Evolutionary conservation across 148 eudicot species (phyloP).

Genomic region (Chenopodium suecicum): DNA sequence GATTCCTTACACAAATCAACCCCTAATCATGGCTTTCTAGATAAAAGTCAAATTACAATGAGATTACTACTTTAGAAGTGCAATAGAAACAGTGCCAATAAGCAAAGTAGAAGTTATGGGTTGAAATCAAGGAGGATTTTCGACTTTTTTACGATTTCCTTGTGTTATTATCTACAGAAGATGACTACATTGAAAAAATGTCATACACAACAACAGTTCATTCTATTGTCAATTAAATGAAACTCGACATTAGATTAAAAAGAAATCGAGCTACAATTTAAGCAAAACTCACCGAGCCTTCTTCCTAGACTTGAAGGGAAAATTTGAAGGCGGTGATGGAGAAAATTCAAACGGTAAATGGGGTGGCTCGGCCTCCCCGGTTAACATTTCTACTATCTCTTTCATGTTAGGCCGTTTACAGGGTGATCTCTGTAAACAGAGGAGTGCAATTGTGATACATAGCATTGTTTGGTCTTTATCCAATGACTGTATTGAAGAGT

Average conservation of each 20-base stretch:
- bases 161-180: conserved; percentile 33
- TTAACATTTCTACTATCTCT: conserved; percentile 80
- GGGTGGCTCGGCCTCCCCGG: conserved; percentile 73
- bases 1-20: conserved; percentile 44
- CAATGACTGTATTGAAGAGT: conserved; percentile 48
- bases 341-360: conserved; percentile 93
- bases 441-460: conserved; percentile 81
- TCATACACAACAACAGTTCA: conserved; percentile 30
- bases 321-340: conserved; percentile 87
- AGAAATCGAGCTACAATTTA: conserved; percentile 4
- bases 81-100: conserved; percentile 1
- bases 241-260: conserved; percentile 21
- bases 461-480: conserved; percentile 67
- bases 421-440: conserved; percentile 79
- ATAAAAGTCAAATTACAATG: conserved; percentile 17
- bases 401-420: conserved; percentile 74
- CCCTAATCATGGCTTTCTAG: conserved; percentile 42
- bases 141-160: conserved; percentile 12
- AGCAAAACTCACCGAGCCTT: conserved; percentile 64
- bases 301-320: conserved; percentile 76
- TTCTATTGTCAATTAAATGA: conserved; percentile 25
- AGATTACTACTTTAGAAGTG: conserved; percentile 18
- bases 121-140: conserved; percentile 27
- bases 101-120: conserved; percentile 20
- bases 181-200: conserved; percentile 24